Base-by-base conservation (phyloP, 2,329 filamentous ascomycete genomes). In the Tolypocladium capitatum region DNA sequence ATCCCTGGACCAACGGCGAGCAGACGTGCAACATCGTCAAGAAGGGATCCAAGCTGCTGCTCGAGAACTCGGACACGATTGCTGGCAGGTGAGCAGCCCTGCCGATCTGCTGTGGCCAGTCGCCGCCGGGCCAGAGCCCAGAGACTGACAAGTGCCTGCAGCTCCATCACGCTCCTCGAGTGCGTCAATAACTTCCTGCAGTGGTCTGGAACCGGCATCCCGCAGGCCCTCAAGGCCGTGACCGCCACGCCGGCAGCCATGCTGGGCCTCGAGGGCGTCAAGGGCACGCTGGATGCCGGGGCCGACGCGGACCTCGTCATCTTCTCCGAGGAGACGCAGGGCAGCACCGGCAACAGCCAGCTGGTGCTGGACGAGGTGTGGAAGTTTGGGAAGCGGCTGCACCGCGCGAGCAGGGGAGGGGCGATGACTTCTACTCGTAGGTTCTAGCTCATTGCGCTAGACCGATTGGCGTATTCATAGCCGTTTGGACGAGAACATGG, bases 141-240 rank as follows among this genome's bases (percentile, higher is more conserved):
- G 20, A 32, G 7, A 33, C 52, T 55, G 43, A 56, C 48, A 27
- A 10, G 9, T 14, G 20, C n/a, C 4, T 10, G 36, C 46, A 83
- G 79, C 55, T 81, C 80, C 38, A 80, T 83, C 46, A 82, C 83
- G 7, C 71, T 94, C n/a, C 75, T 90, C 36, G 84, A 91, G 56
- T 92, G 87, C 57, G 80, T 90, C 47, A 84, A 81, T 59, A 92
- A 92, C 64, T 90, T 92, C 62, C 70, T 87, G 55, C 75, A 75
- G 49, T 91, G 83, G 82, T 82, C 82, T 1, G 83, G 82, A 14
- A 75, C 78, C 5, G 74, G 72, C 33, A 74, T 90, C 33, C 78
- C 84, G 0, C 75, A 82, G 58, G 85, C 83, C 1, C 65, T 92
- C 42, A 77, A 75, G 52, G 77, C 84, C 9, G 86, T 90, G 30